Base-by-base conservation (phyloP, 768 basidiomycete species). In the Russula sp. region DNA sequence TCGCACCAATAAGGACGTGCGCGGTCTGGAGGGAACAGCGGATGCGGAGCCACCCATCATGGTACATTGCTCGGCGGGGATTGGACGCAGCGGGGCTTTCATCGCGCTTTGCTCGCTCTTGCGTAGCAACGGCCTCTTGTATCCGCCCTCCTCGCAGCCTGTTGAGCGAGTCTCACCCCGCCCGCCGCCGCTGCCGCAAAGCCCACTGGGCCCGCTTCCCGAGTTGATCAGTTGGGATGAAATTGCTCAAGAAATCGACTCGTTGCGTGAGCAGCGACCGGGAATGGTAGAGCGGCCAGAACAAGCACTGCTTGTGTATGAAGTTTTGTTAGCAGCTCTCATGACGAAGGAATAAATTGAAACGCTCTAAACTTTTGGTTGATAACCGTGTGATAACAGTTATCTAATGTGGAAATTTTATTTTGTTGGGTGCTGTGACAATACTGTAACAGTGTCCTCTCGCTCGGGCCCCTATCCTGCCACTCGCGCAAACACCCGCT, bases 51-150 rank as follows among this genome's bases (percentile, higher is more conserved):
- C 89, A n/a, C 91, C 91, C 0, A 81, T 90, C 66, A 82, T 94
- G 69, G 81, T 91, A 34, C 84, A 89, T 66, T 95, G 93, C 72
- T 93, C 91, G 30, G 93, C 94, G 1, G 93, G 93, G 5, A 80
- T 94, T 63, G 93, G 93, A 3, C 82, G 93, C 40, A 93, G 93
- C 5, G 93, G 93, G 20, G 83, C 92, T 7, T 93, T 92, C 75
- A 89, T 95, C 71, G 85, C 89, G 0, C 72, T 93, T 46, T 84
- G 84, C 10, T 94, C 92, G 14, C 77, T 94, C 42, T 79, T 94
- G n/a, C 88, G 91, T 32, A 73, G 78, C 36, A 74, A 83, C 65
- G 80, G 86, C 61, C 77, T 78, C 22, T 54, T 70, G 20, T 67
- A 68, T 1, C 5, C 68, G 54, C 57, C 62, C 13, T 34, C 62